These are phyloP conservation scores for Russula emetica DNA, from an alignment of 768 basidiomycete genomes.

Conservation along the genomic window DNA sequence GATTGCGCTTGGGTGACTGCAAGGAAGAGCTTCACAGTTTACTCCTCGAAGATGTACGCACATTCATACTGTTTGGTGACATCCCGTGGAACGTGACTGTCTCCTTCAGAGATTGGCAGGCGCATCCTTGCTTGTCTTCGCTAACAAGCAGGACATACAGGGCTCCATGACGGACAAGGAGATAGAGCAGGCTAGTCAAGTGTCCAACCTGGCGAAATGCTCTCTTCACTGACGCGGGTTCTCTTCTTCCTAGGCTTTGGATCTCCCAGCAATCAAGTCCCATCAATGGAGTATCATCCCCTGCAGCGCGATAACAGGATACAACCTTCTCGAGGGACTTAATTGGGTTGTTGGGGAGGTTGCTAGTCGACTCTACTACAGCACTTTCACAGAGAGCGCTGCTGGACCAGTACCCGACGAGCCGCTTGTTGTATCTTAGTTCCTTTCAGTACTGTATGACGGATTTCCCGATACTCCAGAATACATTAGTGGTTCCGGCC, in stretches of 20 bases:
- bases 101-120: conserved; percentile 77
- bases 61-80: conserved; percentile 4
- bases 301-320: conserved; percentile 89
- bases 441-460: background rate
- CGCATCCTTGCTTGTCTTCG: conserved; percentile 93
- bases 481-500: background rate
- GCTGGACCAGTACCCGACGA: background rate
- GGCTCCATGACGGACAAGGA: conserved; percentile 80
- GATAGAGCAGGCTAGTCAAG: conserved; percentile 69
- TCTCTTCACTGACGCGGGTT: conserved; percentile 11
- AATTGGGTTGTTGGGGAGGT: conserved; percentile 92
- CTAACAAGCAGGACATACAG: conserved; percentile 95
- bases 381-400: conserved; percentile 35
- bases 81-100: background rate
- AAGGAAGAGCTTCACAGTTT: conserved; percentile 80
- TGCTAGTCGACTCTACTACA: conserved; percentile 83
- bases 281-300: conserved; percentile 88
- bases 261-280: conserved; percentile 74
- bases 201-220: conserved; percentile 15
- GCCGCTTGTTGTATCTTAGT: conserved; percentile 6
- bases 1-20: conserved; percentile 87
- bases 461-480: background rate
- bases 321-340: conserved; percentile 77
- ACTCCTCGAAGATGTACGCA: conserved; percentile 80
- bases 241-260: conserved; percentile 55